Evolutionary conservation across 2,329 filamentous ascomycete species (phyloP).

Genomic region (Penicillium palitans): DNA sequence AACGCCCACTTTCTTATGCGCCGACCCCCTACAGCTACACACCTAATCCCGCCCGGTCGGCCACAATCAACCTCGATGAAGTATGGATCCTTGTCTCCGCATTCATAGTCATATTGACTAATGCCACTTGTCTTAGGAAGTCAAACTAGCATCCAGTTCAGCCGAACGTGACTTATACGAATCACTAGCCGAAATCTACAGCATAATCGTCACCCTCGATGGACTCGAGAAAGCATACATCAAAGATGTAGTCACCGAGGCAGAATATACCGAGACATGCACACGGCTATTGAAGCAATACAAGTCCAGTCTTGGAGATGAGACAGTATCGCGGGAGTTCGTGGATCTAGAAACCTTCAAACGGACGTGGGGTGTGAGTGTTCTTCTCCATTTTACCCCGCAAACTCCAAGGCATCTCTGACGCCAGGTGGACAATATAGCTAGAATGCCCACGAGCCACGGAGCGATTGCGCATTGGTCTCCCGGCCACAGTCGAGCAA

Average conservation of each 20-base stretch:
- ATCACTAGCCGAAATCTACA: slow-evolving; percentile 94
- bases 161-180: slow-evolving; percentile 92
- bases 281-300: slow-evolving; percentile 93
- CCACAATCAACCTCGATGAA: slow-evolving; percentile 91
- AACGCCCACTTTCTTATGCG: slow-evolving; percentile 71
- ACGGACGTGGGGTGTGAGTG: slow-evolving; percentile 80
- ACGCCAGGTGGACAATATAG: slow-evolving; percentile 47
- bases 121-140: slow-evolving; percentile 62
- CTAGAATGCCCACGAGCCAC: slow-evolving; percentile 93
- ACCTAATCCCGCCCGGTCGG: slow-evolving; percentile 76
- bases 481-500: slow-evolving; percentile 77
- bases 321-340: slow-evolving; percentile 85
- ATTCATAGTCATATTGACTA: slow-evolving; percentile 18
- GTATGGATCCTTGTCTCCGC: slow-evolving; percentile 48
- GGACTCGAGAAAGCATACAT: slow-evolving; percentile 95
- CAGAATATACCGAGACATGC: slow-evolving; percentile 95
- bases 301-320: slow-evolving; percentile 87
- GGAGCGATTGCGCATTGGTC: slow-evolving; percentile 85
- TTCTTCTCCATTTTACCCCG: neutral
- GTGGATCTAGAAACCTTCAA: slow-evolving; percentile 89
- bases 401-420: neutral
- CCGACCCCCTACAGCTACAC: slow-evolving; percentile 90
- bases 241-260: slow-evolving; percentile 88
- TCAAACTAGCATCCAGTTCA: slow-evolving; percentile 82
- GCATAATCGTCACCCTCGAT: slow-evolving; percentile 93